A percentile compares a stretch with the other conserved stretches of the same genome.
These are phyloP conservation scores for Sphaerostilbella broomeana DNA, from an alignment of 2,329 filamentous ascomycete species.

Conservation along the genomic window DNA sequence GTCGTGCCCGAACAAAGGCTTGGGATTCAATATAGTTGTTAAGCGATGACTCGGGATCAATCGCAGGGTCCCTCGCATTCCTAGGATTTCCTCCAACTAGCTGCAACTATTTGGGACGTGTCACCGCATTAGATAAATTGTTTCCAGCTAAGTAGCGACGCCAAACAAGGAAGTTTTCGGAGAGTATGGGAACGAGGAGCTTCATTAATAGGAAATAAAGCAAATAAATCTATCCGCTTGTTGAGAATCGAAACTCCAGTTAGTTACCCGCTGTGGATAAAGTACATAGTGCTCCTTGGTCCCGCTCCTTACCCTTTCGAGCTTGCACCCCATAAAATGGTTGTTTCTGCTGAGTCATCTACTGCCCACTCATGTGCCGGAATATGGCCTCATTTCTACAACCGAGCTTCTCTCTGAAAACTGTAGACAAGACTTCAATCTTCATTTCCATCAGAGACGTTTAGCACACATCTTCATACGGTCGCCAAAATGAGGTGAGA, in stretches of 20 bases:
- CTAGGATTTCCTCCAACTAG: constrained; percentile 18
- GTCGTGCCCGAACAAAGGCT: constrained; percentile 2
- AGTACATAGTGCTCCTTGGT: too few relatives aligned
- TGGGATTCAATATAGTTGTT: constrained; percentile 15
- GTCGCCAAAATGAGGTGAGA: constrained; percentile 37
- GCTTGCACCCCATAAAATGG: too few relatives aligned
- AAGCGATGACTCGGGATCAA: constrained; percentile 15
- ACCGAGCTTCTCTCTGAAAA: constrained; percentile 14
- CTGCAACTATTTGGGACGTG: constrained; percentile 13
- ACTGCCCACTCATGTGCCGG: constrained; percentile 20
- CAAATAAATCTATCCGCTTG: too few relatives aligned
- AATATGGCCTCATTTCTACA: constrained; percentile 36
- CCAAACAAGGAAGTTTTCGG: too few relatives aligned
- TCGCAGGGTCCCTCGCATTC: constrained; percentile 25
- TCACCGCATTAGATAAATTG: constrained; percentile 19
- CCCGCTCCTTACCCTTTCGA: too few relatives aligned
- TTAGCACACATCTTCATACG: constrained; percentile 19
- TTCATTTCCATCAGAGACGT: constrained; percentile 19
- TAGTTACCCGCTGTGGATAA: too few relatives aligned
- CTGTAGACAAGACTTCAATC: constrained; percentile 16
- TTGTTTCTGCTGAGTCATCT: constrained; percentile 31
- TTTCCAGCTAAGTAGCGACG: too few relatives aligned
- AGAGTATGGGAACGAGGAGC: too few relatives aligned
- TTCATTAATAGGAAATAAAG: too few relatives aligned
- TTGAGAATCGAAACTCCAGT: too few relatives aligned